Base-by-base conservation (phyloP, 495 filamentous ascomycete species). In the Collariella sp. region DNA sequence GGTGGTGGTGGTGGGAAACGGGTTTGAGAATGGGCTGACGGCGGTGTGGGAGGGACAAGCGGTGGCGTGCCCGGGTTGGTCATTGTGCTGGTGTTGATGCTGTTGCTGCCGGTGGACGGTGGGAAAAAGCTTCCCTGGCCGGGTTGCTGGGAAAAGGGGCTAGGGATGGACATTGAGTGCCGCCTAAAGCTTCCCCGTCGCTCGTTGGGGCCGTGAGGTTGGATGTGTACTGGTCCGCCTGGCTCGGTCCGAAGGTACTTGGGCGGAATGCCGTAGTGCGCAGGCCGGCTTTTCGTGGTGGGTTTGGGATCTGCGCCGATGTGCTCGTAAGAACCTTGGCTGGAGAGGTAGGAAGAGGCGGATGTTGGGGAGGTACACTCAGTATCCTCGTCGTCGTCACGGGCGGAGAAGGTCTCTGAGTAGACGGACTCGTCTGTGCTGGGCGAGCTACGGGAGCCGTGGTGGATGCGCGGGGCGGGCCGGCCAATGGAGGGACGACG, bases 361-460 rank as follows among this genome's bases (percentile, higher is more conserved):
- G 52, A 55, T 31, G 26, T 31, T 12, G 49, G 45, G 6, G 41
- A 15, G 10, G 42, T 46, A 22, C 29, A 43, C 12, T n/a, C 42
- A 0, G 51, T 29, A 20, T 54, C 42, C 12, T 52, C 50, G 41
- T 50, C 44, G 39, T 26, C 38, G 7, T 18, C 47, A 40, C 23
- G 6, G 3, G 16, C 23, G n/a, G 44, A 50, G 46, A 43, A 49
- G 20, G n/a, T 23, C 5, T 51, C 50, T 0, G 50, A 57, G 40
- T 40, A 53, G 31, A 7, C 22, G 1, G 58, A 54, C 12, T 54
- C 52, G 11, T 53, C 54, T 15, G 54, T 54, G 46, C 46, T 61
- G 12, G 34, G 7, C 1, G 57, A 45, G 11, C 15, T 20, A n/a
- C 4, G 31, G 23, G 15, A 19, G 35, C 16, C 33, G 19, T 18